A percentile compares a stretch with the other conserved stretches of the same genome.
Conservation (phyloP, 495 filamentous ascomycete genomes). For the Daldinia grandis region DNA sequence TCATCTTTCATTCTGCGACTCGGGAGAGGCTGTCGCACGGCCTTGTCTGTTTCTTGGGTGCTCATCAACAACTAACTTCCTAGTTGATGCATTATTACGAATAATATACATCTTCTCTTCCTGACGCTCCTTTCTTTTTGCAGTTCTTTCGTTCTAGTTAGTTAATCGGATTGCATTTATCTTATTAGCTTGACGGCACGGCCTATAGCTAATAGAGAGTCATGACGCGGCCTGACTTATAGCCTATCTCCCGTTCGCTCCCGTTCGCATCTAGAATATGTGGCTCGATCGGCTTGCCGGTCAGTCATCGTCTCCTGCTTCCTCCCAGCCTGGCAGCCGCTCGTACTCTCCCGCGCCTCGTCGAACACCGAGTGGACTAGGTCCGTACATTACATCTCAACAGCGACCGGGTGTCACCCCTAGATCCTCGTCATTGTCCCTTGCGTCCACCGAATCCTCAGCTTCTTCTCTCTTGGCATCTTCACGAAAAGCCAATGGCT, state of each 20-base stretch:
- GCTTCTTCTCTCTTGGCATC: slow-evolving; percentile 72
- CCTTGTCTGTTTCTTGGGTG: slow-evolving; percentile 24
- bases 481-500: slow-evolving; percentile 69
- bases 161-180: background rate
- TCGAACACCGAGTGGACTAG: slow-evolving; percentile 66
- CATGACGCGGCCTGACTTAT: slow-evolving; percentile 33
- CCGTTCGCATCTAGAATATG: slow-evolving; percentile 61
- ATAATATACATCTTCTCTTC: slow-evolving; percentile 1
- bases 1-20: slow-evolving; percentile 2
- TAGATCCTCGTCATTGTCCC: slow-evolving; percentile 69
- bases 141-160: background rate
- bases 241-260: slow-evolving; percentile 24
- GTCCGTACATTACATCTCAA: slow-evolving; percentile 60
- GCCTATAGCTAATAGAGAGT: slow-evolving; percentile 18
- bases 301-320: slow-evolving; percentile 69
- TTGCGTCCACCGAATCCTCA: slow-evolving; percentile 73
- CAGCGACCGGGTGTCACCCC: slow-evolving; percentile 67
- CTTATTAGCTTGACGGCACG: slow-evolving; percentile 9
- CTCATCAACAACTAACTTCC: slow-evolving; percentile 14
- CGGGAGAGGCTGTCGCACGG: slow-evolving; percentile 39
- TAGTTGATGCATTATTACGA: slow-evolving; percentile 8
- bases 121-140: background rate
- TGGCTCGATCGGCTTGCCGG: slow-evolving; percentile 88
- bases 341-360: slow-evolving; percentile 75
- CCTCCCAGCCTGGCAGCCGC: slow-evolving; percentile 64